phyloP scores from a whole-genome alignment of 345 rosid genomes.

The Gossypium bickii region DNA sequence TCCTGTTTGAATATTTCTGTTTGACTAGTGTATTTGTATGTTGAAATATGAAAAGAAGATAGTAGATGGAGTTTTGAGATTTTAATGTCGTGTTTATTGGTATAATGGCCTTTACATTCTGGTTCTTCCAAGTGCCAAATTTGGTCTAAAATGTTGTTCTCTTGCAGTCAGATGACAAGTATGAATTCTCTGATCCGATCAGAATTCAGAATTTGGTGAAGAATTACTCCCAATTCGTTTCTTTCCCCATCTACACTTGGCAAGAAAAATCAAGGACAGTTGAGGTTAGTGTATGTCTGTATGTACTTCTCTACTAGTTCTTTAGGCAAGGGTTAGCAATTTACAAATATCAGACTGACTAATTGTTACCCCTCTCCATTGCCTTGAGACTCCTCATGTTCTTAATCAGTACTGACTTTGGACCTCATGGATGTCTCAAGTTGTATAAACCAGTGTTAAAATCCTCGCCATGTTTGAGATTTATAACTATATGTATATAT shows the following conservation, averaged over 20 bases:
- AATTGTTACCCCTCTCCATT: not conserved
- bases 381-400: not conserved
- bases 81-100: not conserved
- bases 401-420: not conserved
- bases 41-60: not conserved
- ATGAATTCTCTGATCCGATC: constrained; percentile 72
- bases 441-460: not conserved
- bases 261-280: constrained; percentile 84
- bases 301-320: not conserved
- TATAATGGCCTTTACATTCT: not conserved
- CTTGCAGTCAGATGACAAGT: constrained; percentile 84
- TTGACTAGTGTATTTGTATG: not conserved
- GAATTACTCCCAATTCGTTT: constrained; percentile 95
- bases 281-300: constrained; percentile 52
- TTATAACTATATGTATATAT: not conserved
- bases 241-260: constrained; percentile 97
- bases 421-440: not conserved
- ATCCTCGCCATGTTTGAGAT: not conserved
- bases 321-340: not conserved
- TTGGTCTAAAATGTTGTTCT: not conserved
- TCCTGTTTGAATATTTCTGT: not conserved
- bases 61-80: not conserved
- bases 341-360: not conserved
- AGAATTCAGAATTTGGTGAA: constrained; percentile 83
- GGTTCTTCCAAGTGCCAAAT: not conserved